A percentile compares a stretch with the other conserved stretches of the same genome.
These are phyloP conservation scores for Trametes pubescens DNA, from an alignment of 1,284 basidiomycete species.

Conservation along the genomic window DNA sequence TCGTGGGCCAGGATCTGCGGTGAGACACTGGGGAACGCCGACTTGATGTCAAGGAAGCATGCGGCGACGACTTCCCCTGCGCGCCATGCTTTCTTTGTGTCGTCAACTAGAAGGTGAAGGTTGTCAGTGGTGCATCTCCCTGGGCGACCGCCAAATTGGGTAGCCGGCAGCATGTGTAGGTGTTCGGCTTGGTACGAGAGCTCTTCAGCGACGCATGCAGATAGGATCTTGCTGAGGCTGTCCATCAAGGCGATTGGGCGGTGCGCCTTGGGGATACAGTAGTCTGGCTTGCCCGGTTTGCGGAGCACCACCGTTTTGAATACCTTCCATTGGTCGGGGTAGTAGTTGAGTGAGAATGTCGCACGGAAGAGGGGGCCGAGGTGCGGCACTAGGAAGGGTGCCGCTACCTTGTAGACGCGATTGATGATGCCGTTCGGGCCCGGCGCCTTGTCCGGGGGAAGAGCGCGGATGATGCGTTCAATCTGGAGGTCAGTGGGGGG, in stretches of 20 bases:
- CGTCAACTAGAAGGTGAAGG: background rate
- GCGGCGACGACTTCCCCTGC: background rate
- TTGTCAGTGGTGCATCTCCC: background rate
- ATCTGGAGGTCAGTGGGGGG: background rate
- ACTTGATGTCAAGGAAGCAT: background rate
- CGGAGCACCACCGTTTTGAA: background rate
- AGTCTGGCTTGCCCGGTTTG: background rate
- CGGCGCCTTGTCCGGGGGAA: background rate
- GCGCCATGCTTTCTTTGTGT: background rate
- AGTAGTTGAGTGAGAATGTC: background rate
- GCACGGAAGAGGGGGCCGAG: background rate
- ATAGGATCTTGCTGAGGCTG: background rate
- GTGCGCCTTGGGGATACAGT: background rate
- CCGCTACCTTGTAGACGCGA: background rate
- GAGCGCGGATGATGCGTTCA: background rate
- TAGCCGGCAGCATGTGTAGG: background rate
- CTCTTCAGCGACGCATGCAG: background rate
- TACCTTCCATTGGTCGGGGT: background rate
- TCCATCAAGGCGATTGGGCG: background rate
- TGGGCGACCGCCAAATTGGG: background rate
- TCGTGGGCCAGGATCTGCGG: conserved; percentile 39
- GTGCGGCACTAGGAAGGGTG: background rate
- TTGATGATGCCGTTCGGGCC: background rate
- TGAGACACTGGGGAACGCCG: background rate
- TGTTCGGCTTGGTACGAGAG: background rate